Conservation (phyloP, 1,139 yeast species). For the Candida glucosophila region DNA sequence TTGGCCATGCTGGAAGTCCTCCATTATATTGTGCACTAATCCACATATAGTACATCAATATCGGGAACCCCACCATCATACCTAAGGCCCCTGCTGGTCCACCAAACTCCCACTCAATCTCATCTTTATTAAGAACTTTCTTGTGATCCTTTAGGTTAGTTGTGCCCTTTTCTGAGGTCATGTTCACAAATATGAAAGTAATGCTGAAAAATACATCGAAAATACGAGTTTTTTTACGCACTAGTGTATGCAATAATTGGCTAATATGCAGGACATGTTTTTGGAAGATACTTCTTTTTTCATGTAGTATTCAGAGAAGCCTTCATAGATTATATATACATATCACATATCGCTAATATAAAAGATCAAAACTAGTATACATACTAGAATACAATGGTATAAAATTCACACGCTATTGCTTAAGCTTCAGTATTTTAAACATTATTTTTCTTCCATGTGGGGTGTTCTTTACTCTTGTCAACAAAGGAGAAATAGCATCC, state of each 20-base stretch:
- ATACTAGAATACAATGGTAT: constrained; percentile 6
- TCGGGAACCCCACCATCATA: constrained; percentile 92
- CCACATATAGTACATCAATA: constrained; percentile 96
- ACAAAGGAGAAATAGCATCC: constrained; percentile 50
- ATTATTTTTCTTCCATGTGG: constrained; percentile 91
- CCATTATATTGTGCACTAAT: constrained; percentile 72
- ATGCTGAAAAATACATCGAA: too few relatives aligned
- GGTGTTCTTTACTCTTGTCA: constrained; percentile 66
- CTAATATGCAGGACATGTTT: neutral
- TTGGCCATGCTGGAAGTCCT: constrained; percentile 68
- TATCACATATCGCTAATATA: too few relatives aligned
- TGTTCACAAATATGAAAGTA: too few relatives aligned
- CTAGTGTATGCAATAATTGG: too few relatives aligned
- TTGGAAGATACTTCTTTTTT: neutral
- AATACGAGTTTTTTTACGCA: too few relatives aligned
- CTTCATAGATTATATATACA: too few relatives aligned
- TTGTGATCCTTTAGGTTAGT: too few relatives aligned
- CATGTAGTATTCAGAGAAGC: too few relatives aligned
- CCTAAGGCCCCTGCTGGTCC: constrained; percentile 85
- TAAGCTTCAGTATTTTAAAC: constrained; percentile 32
- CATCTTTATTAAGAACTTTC: constrained; percentile 24
- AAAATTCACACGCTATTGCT: constrained; percentile 2
- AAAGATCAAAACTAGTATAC: constrained; percentile 6
- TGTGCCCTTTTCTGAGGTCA: too few relatives aligned
- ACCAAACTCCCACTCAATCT: constrained; percentile 80